Percentiles rank a stretch among this genome's conserved stretches.
phyloP scores from a whole-genome alignment of 441 rosid species.

The Jatropha multifida region DNA sequence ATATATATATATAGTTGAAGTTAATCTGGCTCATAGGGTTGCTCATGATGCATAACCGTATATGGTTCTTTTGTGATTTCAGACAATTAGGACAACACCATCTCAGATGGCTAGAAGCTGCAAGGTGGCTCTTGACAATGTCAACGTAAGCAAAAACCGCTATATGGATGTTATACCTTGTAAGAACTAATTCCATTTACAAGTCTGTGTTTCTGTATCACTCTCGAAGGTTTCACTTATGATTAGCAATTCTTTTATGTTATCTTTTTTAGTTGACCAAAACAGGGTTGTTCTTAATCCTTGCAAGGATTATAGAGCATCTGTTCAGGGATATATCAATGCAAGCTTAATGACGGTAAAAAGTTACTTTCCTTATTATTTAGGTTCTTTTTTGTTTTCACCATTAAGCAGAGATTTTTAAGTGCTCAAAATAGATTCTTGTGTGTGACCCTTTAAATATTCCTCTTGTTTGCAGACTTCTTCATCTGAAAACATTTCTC shows the following conservation, averaged over 20 bases:
- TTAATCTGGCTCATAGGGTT: no score
- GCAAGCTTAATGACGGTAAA: slow-evolving; percentile 71
- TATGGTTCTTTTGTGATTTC: not conserved
- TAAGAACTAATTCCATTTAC: slow-evolving; percentile 19
- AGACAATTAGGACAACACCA: slow-evolving; percentile 52
- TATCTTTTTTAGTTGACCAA: slow-evolving; percentile 56
- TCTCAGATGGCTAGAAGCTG: slow-evolving; percentile 51
- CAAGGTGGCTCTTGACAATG: slow-evolving; percentile 54
- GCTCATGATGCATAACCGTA: no score
- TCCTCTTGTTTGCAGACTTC: slow-evolving; percentile 49
- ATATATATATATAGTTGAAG: no score
- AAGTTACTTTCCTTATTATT: not conserved
- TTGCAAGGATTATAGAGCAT: slow-evolving; percentile 60
- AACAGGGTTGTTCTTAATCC: slow-evolving; percentile 69
- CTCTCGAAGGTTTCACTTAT: not conserved
- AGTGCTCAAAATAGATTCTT: slow-evolving; percentile 2
- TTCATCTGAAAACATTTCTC: slow-evolving; percentile 54
- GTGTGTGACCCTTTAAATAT: slow-evolving; percentile 5
- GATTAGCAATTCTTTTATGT: not conserved
- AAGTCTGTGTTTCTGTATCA: not conserved
- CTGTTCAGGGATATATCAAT: slow-evolving; percentile 77
- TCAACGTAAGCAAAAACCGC: slow-evolving; percentile 67
- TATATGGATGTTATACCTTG: slow-evolving; percentile 77
- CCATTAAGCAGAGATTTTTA: not conserved
- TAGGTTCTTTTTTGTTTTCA: not conserved